Evolutionary conservation across 2,329 filamentous ascomycete genomes (phyloP).

Genomic region (Beauveria caledonica): DNA sequence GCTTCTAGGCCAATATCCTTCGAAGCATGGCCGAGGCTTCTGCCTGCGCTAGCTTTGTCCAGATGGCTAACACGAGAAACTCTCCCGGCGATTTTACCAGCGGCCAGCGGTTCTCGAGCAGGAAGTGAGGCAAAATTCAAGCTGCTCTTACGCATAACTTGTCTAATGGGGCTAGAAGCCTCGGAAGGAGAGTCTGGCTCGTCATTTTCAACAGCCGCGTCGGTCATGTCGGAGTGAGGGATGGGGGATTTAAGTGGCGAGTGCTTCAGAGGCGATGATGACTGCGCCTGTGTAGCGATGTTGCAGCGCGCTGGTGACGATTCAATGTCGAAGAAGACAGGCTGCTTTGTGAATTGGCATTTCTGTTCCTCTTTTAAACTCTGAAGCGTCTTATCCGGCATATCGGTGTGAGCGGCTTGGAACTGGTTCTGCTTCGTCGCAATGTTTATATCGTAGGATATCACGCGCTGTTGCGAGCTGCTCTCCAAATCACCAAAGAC

Average conservation of each 20-base stretch:
- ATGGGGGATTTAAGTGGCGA: slow-evolving; percentile 7
- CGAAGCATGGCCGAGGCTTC: slow-evolving; percentile 51
- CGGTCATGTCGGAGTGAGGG: slow-evolving; percentile 21
- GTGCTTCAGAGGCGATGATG: slow-evolving; percentile 7
- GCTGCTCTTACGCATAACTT: slow-evolving; percentile 83
- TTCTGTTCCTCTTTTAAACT: slow-evolving; percentile 38
- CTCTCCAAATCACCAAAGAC: slow-evolving; percentile 14
- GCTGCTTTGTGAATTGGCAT: background rate
- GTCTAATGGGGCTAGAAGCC: slow-evolving; percentile 64
- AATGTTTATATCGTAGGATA: slow-evolving; percentile 10
- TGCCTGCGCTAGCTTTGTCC: slow-evolving; percentile 66
- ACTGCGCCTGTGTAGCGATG: background rate
- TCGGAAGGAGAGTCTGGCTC: slow-evolving; percentile 49
- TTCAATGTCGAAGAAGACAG: slow-evolving; percentile 4
- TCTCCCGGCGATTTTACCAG: slow-evolving; percentile 75
- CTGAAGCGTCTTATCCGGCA: slow-evolving; percentile 32
- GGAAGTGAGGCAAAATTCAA: slow-evolving; percentile 90
- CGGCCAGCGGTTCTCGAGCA: slow-evolving; percentile 75
- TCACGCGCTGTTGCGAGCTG: background rate
- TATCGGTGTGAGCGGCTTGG: slow-evolving; percentile 21
- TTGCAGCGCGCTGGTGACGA: slow-evolving; percentile 1
- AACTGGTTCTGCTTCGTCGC: slow-evolving; percentile 18
- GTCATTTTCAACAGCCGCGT: slow-evolving; percentile 29
- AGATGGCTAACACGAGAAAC: slow-evolving; percentile 71
- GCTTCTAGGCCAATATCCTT: slow-evolving; percentile 37